Conservation (phyloP, 2,329 filamentous ascomycete species). For the Aphanoascus verrucosus region DNA sequence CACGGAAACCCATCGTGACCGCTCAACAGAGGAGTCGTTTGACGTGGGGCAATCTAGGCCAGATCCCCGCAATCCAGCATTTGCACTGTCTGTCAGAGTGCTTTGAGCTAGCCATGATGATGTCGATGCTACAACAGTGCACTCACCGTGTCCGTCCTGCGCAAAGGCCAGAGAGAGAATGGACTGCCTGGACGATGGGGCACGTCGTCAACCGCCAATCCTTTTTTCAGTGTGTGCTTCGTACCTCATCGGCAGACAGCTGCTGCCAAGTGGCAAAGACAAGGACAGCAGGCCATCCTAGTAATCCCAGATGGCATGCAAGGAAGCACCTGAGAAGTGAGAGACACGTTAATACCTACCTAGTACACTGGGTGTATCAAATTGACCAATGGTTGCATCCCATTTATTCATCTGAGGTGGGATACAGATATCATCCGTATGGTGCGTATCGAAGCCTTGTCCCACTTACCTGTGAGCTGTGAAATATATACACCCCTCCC, state of each 20-base stretch:
- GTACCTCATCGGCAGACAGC: background rate
- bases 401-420: background rate
- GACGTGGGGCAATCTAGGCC: conserved; percentile 6
- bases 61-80: conserved; percentile 1
- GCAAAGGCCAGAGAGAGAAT: too few species aligned
- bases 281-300: conserved; percentile 1
- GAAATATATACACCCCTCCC: background rate
- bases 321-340: background rate
- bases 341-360: background rate
- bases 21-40: background rate
- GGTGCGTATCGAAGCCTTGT: background rate
- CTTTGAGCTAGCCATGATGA: background rate
- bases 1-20: conserved; percentile 6
- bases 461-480: background rate
- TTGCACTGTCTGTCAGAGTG: background rate
- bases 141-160: too few species aligned
- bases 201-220: background rate
- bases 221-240: background rate
- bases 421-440: background rate
- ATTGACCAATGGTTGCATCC: background rate
- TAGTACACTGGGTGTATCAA: background rate
- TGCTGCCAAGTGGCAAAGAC: conserved; percentile 3
- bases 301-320: conserved; percentile 6
- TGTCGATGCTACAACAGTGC: background rate
- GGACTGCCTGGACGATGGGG: background rate